Percentiles rank a stretch among this genome's conserved stretches.
Conservation (phyloP, 441 rosid genomes). For the Syzygium malaccense region DNA sequence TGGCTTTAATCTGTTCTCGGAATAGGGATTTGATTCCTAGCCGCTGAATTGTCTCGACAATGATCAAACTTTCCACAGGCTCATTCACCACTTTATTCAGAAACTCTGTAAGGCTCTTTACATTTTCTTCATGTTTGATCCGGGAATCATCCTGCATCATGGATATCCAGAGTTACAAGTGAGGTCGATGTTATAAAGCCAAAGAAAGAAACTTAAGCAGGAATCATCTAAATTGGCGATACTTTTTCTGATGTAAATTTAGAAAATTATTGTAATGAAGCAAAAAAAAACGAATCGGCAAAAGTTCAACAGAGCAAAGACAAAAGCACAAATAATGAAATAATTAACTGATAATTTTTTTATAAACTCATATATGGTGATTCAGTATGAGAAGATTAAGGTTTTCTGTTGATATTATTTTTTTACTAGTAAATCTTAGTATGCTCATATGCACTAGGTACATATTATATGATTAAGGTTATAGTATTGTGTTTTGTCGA, state of each 20-base stretch:
- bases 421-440: neutral
- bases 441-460: neutral
- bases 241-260: neutral
- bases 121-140: neutral
- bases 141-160: constrained; percentile 1
- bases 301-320: neutral
- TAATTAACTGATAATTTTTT: neutral
- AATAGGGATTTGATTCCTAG: constrained; percentile 41
- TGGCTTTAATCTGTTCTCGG: constrained; percentile 29
- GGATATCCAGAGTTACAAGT: neutral
- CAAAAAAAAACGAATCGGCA: neutral
- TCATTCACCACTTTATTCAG: constrained; percentile 5
- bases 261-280: neutral
- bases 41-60: constrained; percentile 43
- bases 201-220: neutral
- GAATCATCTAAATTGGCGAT: neutral
- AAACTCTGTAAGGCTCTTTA: constrained; percentile 1
- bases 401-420: neutral
- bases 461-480: neutral
- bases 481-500: neutral
- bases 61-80: constrained; percentile 15
- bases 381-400: neutral
- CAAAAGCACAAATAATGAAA: neutral
- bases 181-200: neutral
- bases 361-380: neutral